phyloP scores from a whole-genome alignment of 345 rosid species.

The Kandelia obovata region DNA sequence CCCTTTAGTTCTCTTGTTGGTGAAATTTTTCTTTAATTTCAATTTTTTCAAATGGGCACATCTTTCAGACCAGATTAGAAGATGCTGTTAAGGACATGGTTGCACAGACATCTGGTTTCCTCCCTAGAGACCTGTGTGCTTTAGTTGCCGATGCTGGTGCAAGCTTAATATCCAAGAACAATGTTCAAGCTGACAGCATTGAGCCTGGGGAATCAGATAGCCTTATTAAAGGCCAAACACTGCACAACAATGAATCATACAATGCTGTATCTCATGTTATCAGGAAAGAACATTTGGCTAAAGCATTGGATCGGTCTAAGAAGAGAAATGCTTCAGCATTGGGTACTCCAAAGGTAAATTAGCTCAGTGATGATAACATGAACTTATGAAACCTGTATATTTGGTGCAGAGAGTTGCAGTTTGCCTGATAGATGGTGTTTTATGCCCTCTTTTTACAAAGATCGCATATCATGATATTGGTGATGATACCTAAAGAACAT shows the following conservation, averaged over 20 bases:
- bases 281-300: conserved; percentile 52
- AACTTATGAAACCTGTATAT: neutral
- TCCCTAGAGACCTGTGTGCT: conserved; percentile 83
- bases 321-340: conserved; percentile 90
- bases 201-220: conserved; percentile 30
- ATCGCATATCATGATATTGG: neutral
- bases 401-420: conserved; percentile 3
- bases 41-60: conserved; percentile 24
- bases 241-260: conserved; percentile 28
- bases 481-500: conserved; percentile 1
- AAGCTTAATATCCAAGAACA: conserved; percentile 45
- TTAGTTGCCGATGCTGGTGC: conserved; percentile 89
- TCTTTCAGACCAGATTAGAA: conserved; percentile 57
- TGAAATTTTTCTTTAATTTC: conserved; percentile 8
- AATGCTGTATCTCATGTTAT: conserved; percentile 26
- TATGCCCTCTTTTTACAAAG: neutral
- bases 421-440: neutral
- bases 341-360: conserved; percentile 93
- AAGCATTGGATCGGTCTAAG: conserved; percentile 83
- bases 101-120: conserved; percentile 93
- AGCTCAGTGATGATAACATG: conserved; percentile 8
- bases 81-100: conserved; percentile 66
- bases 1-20: neutral
- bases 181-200: conserved; percentile 33
- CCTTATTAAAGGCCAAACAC: conserved; percentile 30